phyloP scores from a whole-genome alignment of 805 yeast species.

The Wickerhamomyces kurtzmanii region DNA sequence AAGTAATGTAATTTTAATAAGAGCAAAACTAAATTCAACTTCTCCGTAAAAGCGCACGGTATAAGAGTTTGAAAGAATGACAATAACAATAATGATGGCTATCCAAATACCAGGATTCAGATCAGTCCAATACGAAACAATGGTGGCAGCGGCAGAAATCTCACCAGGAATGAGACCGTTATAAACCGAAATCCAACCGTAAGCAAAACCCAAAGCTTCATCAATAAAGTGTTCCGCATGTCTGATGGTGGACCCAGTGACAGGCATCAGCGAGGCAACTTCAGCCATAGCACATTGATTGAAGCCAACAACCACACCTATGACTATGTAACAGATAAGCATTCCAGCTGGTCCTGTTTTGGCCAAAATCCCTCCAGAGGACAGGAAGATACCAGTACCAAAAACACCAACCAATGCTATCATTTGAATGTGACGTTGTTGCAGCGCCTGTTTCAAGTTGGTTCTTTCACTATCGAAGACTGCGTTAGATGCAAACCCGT shows the following conservation, averaged over 20 bases:
- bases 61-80: slow-evolving; percentile 23
- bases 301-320: slow-evolving; percentile 26
- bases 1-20: slow-evolving; percentile 46
- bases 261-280: slow-evolving; percentile 26
- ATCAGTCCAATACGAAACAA: slow-evolving; percentile 34
- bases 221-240: slow-evolving; percentile 30
- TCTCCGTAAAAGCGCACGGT: slow-evolving; percentile 37
- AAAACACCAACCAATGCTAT: slow-evolving; percentile 36
- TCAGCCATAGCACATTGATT: slow-evolving; percentile 31
- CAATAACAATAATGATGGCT: slow-evolving; percentile 27
- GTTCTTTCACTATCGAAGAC: slow-evolving; percentile 11
- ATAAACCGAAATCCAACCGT: slow-evolving; percentile 34
- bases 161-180: slow-evolving; percentile 33
- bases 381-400: slow-evolving; percentile 32
- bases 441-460: slow-evolving; percentile 5
- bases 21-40: slow-evolving; percentile 42
- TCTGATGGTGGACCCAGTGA: slow-evolving; percentile 24
- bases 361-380: slow-evolving; percentile 28
- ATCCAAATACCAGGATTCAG: slow-evolving; percentile 36
- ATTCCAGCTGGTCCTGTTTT: slow-evolving; percentile 26
- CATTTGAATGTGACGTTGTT: slow-evolving; percentile 33
- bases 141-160: slow-evolving; percentile 35
- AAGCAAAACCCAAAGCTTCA: slow-evolving; percentile 35
- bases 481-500: no score
- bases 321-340: slow-evolving; percentile 21